Conservation (phyloP, 495 filamentous ascomycete genomes). For the Xylaria intraflava region DNA sequence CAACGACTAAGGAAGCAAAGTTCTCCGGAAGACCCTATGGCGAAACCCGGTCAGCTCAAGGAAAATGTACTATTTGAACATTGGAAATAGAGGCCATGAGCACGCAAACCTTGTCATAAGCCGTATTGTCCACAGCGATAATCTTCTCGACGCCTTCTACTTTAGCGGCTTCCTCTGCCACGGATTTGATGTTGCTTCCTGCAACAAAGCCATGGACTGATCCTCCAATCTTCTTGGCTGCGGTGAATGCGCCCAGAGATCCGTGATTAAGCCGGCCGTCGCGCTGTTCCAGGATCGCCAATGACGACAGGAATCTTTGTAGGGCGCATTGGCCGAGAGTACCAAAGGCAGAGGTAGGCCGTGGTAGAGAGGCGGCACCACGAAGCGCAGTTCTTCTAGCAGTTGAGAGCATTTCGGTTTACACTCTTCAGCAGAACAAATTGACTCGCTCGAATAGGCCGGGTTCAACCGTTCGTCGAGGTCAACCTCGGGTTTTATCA, state of each 20-base stretch:
- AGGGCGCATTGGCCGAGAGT: slow-evolving; percentile 39
- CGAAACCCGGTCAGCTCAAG: background rate
- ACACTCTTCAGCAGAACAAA: background rate
- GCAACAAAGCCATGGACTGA: slow-evolving; percentile 82
- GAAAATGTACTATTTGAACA: background rate
- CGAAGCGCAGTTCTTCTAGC: slow-evolving; percentile 20
- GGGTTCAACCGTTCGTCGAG: background rate
- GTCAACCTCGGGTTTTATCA: background rate
- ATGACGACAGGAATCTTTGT: slow-evolving; percentile 72
- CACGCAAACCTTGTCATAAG: slow-evolving; percentile 75
- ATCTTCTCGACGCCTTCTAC: slow-evolving; percentile 87
- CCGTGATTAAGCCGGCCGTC: slow-evolving; percentile 78
- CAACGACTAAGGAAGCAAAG: slow-evolving; percentile 83
- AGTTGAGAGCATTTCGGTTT: slow-evolving; percentile 18
- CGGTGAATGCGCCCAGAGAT: slow-evolving; percentile 79
- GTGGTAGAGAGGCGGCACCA: slow-evolving; percentile 18
- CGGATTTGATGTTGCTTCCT: slow-evolving; percentile 68
- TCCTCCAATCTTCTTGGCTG: slow-evolving; percentile 80
- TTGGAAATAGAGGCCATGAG: background rate
- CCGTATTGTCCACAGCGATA: slow-evolving; percentile 75
- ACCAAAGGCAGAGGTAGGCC: slow-evolving; percentile 16
- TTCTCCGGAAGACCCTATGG: slow-evolving; percentile 83
- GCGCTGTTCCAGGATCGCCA: slow-evolving; percentile 88
- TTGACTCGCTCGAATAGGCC: background rate
- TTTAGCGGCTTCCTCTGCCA: slow-evolving; percentile 83